Evolutionary conservation across 2,329 filamentous ascomycete genomes (phyloP), one percentile per base, ranked within the genome.

Genomic region (Simplicillium sp.): DNA sequence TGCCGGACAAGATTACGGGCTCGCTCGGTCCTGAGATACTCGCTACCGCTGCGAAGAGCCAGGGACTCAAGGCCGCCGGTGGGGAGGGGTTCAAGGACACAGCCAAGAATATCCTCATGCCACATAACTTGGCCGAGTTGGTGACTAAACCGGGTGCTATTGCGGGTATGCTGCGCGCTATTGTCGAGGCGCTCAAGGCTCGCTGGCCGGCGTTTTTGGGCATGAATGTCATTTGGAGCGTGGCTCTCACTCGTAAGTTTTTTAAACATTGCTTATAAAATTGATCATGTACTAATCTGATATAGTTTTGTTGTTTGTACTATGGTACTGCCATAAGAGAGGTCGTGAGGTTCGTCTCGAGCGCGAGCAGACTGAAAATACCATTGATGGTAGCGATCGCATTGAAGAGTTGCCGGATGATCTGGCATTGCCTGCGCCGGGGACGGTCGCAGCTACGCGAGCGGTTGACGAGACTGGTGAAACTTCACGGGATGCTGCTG

Each of bases 281-380:
- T 4, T 31, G 31, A 5, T 17, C 13, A 17, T 6, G 7, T 9
- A 7, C 44, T 47, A 36, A 48, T 28, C 31, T 38, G 12, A 39
- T 12, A 46, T 42, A 85, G 86, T 97, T 41, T 73, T 97, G 13
- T 75, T 98, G 42, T 92, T 95, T 57, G 87, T 94, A 35, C 81
- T 97, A 53, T 98, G 90, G 89, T 98, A 97, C 65, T 97, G 89
- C 65, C 84, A 97, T 64, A 97, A 97, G 68, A 84, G 92, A 40
- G 92, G 92, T 32, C 80, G 80, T 35, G 90, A 98, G 65, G 81
- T 80, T 7, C 77, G 92, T 38, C 75, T 97, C 11, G 82, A 84
- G 55, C 77, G 60, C 38, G 73, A 77, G 53, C 65, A 64, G 39
- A 50, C 59, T 1, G 60, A 56, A 11, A 51, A 44, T 9, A 50